A percentile compares a stretch with the other conserved stretches of the same genome.
phyloP scores from a whole-genome alignment of 768 basidiomycete genomes.

The Pisolithus marmoratus region DNA sequence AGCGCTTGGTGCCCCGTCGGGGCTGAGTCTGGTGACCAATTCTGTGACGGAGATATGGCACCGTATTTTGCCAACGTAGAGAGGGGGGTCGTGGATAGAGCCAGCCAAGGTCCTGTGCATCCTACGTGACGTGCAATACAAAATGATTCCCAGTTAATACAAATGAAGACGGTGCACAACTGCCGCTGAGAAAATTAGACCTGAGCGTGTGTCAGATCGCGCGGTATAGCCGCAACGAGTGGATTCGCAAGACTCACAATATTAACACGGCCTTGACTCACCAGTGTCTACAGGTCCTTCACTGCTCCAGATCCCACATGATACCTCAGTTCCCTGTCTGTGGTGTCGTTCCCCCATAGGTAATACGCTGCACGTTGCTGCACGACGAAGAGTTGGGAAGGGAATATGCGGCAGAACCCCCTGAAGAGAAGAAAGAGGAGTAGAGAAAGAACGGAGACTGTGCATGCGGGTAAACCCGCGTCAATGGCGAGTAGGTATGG shows the following conservation, averaged over 20 bases:
- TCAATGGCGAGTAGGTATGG: neutral
- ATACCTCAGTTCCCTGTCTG: slow-evolving; percentile 19
- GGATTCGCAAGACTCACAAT: neutral
- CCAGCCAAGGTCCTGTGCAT: no score
- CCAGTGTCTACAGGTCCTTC: slow-evolving; percentile 18
- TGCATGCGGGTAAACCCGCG: neutral
- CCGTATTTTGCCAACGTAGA: no score
- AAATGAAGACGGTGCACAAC: no score
- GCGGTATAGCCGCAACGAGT: neutral
- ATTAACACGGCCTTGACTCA: neutral
- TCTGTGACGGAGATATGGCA: no score
- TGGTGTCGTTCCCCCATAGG: slow-evolving; percentile 46
- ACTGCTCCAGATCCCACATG: slow-evolving; percentile 20
- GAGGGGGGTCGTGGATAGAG: no score
- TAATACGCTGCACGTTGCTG: slow-evolving; percentile 55
- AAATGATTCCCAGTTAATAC: no score
- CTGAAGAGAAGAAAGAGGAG: slow-evolving; percentile 42
- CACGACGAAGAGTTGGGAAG: slow-evolving; percentile 49
- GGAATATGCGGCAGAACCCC: slow-evolving; percentile 52
- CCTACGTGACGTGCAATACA: no score
- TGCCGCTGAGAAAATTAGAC: no score
- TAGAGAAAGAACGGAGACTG: slow-evolving; percentile 38
- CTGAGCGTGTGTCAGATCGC: no score
- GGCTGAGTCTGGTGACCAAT: no score
- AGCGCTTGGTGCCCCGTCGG: no score